Conservation (phyloP, 495 filamentous ascomycete genomes). For the Xylaria flabelliformis region DNA sequence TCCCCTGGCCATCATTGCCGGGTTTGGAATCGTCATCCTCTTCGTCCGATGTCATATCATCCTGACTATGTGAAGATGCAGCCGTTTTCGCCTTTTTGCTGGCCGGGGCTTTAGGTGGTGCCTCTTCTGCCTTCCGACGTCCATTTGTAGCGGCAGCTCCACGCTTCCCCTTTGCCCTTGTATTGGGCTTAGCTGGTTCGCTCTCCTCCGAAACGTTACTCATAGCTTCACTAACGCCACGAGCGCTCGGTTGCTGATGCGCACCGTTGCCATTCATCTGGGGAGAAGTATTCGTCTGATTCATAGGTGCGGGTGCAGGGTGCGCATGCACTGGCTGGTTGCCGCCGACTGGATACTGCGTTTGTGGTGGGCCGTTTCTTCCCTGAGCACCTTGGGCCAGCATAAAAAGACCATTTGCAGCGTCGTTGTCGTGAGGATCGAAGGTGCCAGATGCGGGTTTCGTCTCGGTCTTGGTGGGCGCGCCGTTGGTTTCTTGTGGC, state of each 20-base stretch:
- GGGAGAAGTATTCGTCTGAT: constrained; percentile 57
- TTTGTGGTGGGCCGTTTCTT: constrained; percentile 62
- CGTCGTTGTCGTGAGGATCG: constrained; percentile 89
- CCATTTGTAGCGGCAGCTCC: constrained; percentile 54
- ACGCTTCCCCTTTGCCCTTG: constrained; percentile 75
- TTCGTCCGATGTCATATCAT: constrained; percentile 36
- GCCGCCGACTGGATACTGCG: constrained; percentile 59
- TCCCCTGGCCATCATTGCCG: constrained; percentile 46
- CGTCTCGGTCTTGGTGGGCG: constrained; percentile 46
- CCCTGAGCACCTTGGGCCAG: constrained; percentile 80
- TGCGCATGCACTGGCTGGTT: constrained; percentile 54
- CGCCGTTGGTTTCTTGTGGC: constrained; percentile 54
- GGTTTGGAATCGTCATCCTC: constrained; percentile 62
- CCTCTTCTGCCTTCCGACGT: constrained; percentile 84
- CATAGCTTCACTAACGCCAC: constrained; percentile 71
- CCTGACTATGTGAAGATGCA: constrained; percentile 26
- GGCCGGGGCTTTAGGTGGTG: constrained; percentile 63
- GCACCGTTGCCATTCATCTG: constrained; percentile 56
- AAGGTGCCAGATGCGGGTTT: constrained; percentile 65
- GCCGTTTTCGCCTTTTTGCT: constrained; percentile 75
- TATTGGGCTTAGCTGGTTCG: constrained; percentile 66
- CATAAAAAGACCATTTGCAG: constrained; percentile 93
- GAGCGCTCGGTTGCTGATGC: constrained; percentile 49
- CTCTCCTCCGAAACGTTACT: constrained; percentile 77
- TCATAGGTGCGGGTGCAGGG: constrained; percentile 36